Evolutionary conservation across 257 asterid species (phyloP), one percentile per base, ranked within the genome.

Genomic region (Misopates orontium): DNA sequence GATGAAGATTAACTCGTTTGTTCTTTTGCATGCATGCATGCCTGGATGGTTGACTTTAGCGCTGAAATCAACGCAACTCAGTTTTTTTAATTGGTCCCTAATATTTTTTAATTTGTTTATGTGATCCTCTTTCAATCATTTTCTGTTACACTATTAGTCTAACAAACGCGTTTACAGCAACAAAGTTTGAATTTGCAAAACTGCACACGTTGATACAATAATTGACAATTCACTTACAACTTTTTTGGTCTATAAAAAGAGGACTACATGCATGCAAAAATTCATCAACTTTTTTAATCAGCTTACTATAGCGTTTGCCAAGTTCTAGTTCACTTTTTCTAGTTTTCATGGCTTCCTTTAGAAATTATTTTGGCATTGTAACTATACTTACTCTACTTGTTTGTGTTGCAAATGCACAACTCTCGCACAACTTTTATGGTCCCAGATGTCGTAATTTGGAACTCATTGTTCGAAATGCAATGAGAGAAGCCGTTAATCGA

Each of bases 391-490:
- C 66, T 22, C 16, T 62, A 7, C 32, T 79, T 20, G 51, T 70
- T 55, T 56, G 68, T 8, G 50, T 47, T 45, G 71, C 71, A 24
- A 71, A 73, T 68, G 90, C 83, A 0, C 90, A 86, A 60, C 88
- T 86, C 10, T 74, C 85, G 0, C 39, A 81, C 12, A 80, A 47
- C 40, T 82, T 82, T 66, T 84, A 86, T 53, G 78, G 67, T 10
- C 10, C 77, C 4, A 67, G 80, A 0, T 86, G 95, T 64, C 87
- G 82, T 15, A 79, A 58, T 64, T 68, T 84, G 21, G 63, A 63
- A 51, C n/a, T 22, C 14, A 84, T 80, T 8, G 88, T 86, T 7
- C 74, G 73, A 0, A 61, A 4, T 2, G 80, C 77, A 16, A 74
- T 86, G 83, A 50, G 52, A 20, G 73, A 78, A 73, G 88, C 90